A percentile compares a stretch with the other conserved stretches of the same genome.
phyloP scores from a whole-genome alignment of 2,329 filamentous ascomycete genomes.

The Alternaria postmessia region DNA sequence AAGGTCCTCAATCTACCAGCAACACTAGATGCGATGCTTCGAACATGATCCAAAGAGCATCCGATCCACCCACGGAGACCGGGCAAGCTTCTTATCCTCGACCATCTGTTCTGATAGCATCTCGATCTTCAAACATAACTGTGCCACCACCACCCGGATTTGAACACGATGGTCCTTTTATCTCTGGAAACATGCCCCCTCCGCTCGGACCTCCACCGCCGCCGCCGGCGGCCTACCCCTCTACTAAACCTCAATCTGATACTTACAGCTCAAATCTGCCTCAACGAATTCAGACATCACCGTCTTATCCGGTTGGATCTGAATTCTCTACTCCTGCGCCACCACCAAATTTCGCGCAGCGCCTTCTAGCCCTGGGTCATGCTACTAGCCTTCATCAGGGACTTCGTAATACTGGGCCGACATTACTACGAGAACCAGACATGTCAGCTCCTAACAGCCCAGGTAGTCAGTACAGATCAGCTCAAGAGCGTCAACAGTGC shows the following conservation, averaged over 20 bases:
- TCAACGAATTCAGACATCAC: not conserved
- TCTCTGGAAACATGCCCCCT: not conserved
- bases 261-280: not conserved
- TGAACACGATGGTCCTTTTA: not conserved
- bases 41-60: not conserved
- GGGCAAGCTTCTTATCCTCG: not conserved
- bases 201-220: not conserved
- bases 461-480: not conserved
- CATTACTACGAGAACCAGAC: not conserved
- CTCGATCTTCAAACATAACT: not conserved
- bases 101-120: not conserved
- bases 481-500: not conserved
- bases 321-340: not conserved
- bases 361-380: not conserved
- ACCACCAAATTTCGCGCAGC: constrained; percentile 6
- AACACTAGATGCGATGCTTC: not conserved
- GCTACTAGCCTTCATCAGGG: not conserved
- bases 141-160: not conserved
- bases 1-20: not conserved
- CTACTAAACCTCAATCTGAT: not conserved
- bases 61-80: not conserved
- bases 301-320: not conserved
- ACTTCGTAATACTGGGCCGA: not conserved
- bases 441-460: not conserved
- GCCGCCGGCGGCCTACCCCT: not conserved